Percentiles rank a stretch among this genome's conserved stretches.
phyloP scores from a whole-genome alignment of 306 rosid species.

The Trifolium repens region DNA sequence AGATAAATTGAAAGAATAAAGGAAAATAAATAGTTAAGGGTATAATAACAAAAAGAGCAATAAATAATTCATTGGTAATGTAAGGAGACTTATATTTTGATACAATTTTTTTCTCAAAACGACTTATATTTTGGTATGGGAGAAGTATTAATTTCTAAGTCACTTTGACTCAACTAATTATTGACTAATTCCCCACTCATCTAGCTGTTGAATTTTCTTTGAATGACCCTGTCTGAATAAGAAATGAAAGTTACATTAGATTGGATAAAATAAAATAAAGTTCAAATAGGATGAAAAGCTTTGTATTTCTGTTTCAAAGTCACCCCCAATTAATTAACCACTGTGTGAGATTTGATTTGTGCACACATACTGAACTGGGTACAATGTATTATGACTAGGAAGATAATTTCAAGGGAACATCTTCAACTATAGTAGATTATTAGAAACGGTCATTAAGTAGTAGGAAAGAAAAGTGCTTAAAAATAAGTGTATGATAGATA shows the following conservation, averaged over 20 bases:
- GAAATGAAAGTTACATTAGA: not conserved
- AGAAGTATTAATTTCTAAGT: too few relatives aligned
- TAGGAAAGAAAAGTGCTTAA: not conserved
- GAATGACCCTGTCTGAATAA: not conserved
- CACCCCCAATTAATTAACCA: slow-evolving; percentile 6
- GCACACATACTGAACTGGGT: not conserved
- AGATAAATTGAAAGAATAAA: too few relatives aligned
- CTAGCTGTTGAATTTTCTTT: slow-evolving; percentile 28
- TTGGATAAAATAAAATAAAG: not conserved
- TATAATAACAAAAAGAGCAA: too few relatives aligned
- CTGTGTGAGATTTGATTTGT: slow-evolving; percentile 5
- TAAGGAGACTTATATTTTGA: too few relatives aligned
- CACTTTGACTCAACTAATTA: not conserved
- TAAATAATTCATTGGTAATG: too few relatives aligned
- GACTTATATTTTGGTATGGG: too few relatives aligned
- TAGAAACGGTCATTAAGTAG: not conserved
- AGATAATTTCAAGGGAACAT: not conserved
- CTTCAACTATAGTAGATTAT: not conserved
- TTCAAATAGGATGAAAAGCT: not conserved
- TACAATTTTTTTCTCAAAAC: too few relatives aligned
- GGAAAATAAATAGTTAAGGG: too few relatives aligned
- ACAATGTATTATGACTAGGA: not conserved
- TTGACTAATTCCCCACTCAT: not conserved
- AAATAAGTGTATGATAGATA: too few relatives aligned
- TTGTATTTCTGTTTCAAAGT: slow-evolving; percentile 7